Evolutionary conservation across 1,139 yeast species (phyloP).

Genomic region (Tardiomyces blankii): DNA sequence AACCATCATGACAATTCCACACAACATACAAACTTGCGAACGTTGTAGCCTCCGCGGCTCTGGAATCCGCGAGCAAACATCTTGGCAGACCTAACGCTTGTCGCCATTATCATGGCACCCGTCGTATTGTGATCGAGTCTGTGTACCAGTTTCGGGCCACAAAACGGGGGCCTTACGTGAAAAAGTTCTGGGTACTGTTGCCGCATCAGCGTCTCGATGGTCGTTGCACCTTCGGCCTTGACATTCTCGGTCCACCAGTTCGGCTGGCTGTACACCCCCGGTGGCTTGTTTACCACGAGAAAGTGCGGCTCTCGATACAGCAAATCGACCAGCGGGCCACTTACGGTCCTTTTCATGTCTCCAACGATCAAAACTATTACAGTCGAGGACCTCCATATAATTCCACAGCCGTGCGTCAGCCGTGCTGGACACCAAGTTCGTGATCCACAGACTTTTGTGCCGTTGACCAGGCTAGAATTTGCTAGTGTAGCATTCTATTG

Average conservation of each 20-base stretch:
- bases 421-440: too few species aligned
- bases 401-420: too few species aligned
- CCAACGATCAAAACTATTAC: too few species aligned
- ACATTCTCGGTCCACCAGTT: background rate
- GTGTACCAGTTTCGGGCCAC: constrained; percentile 19
- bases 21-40: background rate
- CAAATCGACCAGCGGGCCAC: background rate
- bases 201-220: constrained; percentile 10
- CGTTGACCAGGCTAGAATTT: too few species aligned
- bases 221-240: constrained; percentile 1
- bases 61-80: constrained; percentile 13
- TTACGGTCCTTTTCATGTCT: too few species aligned
- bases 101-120: constrained; percentile 22
- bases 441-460: too few species aligned
- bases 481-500: too few species aligned
- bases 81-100: constrained; percentile 15
- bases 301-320: constrained; percentile 3
- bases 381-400: too few species aligned
- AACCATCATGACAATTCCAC: background rate
- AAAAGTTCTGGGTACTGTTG: constrained; percentile 13
- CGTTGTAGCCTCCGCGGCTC: constrained; percentile 8
- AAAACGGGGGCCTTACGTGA: constrained; percentile 8
- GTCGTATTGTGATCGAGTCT: constrained; percentile 19
- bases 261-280: constrained; percentile 10
- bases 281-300: constrained; percentile 9